phyloP scores from a whole-genome alignment of 257 asterid species.

The Coffea eugenioides region DNA sequence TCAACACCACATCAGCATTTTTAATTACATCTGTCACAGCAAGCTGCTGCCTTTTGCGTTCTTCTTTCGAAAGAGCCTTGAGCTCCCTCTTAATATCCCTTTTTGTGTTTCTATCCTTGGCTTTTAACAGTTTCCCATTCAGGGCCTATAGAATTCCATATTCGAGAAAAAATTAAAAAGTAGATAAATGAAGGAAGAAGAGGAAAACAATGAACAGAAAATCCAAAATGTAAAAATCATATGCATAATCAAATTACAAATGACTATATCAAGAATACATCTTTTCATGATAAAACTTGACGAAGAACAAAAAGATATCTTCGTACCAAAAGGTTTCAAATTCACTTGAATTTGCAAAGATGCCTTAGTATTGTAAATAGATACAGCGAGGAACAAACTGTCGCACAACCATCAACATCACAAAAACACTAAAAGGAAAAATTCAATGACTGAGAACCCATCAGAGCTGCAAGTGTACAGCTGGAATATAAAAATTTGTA shows the following conservation, averaged over 20 bases:
- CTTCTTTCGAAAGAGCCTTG: conserved; percentile 81
- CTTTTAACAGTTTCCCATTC: conserved; percentile 83
- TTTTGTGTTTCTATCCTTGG: conserved; percentile 81
- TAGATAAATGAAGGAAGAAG: not conserved
- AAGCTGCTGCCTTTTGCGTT: conserved; percentile 95
- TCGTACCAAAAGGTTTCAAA: not conserved
- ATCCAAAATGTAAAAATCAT: not conserved
- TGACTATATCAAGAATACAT: not conserved
- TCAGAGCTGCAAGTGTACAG: not conserved
- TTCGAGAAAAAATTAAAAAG: not conserved
- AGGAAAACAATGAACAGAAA: not conserved
- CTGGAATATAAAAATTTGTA: not conserved
- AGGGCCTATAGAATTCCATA: conserved; percentile 52
- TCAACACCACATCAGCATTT: conserved; percentile 77
- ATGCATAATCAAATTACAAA: not conserved
- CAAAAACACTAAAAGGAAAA: not conserved
- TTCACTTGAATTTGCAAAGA: not conserved
- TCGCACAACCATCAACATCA: not conserved
- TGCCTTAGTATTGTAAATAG: not conserved
- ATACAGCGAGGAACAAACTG: not conserved
- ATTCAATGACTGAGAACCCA: not conserved
- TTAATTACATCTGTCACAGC: conserved; percentile 93
- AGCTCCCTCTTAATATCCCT: conserved; percentile 88
- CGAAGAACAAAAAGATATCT: not conserved
- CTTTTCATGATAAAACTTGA: not conserved